Base-by-base conservation (phyloP, 345 rosid species). In the Aquilaria malaccensis region DNA sequence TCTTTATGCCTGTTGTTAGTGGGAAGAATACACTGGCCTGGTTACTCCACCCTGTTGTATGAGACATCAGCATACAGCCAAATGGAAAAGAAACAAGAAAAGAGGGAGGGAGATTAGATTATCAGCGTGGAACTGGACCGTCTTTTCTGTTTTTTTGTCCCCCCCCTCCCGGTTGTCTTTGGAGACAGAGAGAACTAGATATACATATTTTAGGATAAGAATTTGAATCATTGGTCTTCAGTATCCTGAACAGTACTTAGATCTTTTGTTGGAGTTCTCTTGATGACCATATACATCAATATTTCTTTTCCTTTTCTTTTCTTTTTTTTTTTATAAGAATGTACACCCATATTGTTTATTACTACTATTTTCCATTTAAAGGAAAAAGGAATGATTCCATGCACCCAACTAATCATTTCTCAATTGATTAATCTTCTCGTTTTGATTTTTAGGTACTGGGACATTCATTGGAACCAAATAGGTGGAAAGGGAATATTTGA, bases 401-500 rank as follows among this genome's bases (percentile, higher is more conserved):
- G 53, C 46, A 29, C 30, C 11, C n/a, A 56, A 11, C 30, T 0
- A 30, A 45, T 45, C 54, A 10, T 49, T 22, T 37, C 48, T 59
- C 31, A 15, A 37, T 59, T 57, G 31, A 30, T 32, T 64, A 33
- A 72, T 22, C 3, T 41, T 54, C 53, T 58, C 49, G 6, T 37
- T 37, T 37, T 53, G 22, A 45, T 58, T 33, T 64, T 64, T 58
- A 92, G 98, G 83, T 89, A 89, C 65, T 85, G 95, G 91, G 95
- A 87, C 70, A 77, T 87, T 69, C 72, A 72, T 58, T 87, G 91
- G 95, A 87, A 65, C 73, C 80, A 85, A 62, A 82, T 79, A 56
- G 97, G 91, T 72, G 85, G 83, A 71, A 74, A 79, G 55, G 93
- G 94, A 67, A 87, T 81, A 62, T 89, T 89, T 53, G 97, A 92